Evolutionary conservation across 2,329 filamentous ascomycete genomes (phyloP).

Genomic region (Lachnellula hyalina): DNA sequence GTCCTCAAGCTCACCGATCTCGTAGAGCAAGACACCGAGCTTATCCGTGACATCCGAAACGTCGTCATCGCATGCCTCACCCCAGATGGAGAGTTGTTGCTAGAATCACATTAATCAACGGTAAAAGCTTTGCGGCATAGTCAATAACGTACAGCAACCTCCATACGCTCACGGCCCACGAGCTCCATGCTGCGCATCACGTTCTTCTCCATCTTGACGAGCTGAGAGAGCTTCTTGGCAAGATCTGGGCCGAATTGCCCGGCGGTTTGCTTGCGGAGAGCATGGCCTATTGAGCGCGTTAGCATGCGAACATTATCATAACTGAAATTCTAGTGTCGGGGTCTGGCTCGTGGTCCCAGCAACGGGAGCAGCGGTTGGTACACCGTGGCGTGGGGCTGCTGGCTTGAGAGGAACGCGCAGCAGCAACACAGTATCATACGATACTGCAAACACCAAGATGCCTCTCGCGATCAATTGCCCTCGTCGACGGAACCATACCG

Average conservation of each 20-base stretch:
- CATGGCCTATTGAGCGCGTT: conserved; percentile 58
- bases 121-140: neutral
- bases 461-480: neutral
- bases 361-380: neutral
- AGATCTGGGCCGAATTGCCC: conserved; percentile 77
- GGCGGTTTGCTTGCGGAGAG: conserved; percentile 68
- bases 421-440: neutral
- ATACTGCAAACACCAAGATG: neutral
- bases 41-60: conserved; percentile 99
- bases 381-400: neutral
- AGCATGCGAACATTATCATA: conserved; percentile 34
- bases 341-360: no score
- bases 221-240: conserved; percentile 92
- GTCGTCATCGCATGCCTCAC: conserved; percentile 91
- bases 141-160: conserved; percentile 76
- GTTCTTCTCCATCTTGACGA: conserved; percentile 99
- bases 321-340: neutral
- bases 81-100: conserved; percentile 99
- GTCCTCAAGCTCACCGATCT: conserved; percentile 90
- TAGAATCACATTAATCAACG: conserved; percentile 34
- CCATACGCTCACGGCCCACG: conserved; percentile 94
- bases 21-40: conserved; percentile 89
- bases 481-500: neutral
- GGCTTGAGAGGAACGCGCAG: neutral
- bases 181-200: conserved; percentile 98